phyloP scores from a whole-genome alignment of 495 filamentous ascomycete species.

The Hyaloscypha bicolor region DNA sequence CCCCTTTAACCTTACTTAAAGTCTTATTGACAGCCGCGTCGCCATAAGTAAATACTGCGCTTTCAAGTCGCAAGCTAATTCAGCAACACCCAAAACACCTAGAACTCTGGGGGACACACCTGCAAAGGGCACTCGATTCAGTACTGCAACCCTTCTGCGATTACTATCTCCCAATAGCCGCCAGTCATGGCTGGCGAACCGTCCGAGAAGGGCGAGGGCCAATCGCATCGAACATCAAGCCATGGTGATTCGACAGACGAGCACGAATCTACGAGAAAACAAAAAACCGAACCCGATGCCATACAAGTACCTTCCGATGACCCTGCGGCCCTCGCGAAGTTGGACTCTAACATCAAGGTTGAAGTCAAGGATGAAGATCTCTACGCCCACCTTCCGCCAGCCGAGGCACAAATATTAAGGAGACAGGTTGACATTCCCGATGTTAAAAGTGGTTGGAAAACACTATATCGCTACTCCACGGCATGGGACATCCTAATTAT shows the following conservation, averaged over 20 bases:
- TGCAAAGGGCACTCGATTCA: not conserved
- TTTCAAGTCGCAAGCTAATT: not conserved
- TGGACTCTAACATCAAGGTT: slow-evolving; percentile 52
- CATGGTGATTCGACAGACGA: slow-evolving; percentile 29
- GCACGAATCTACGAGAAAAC: slow-evolving; percentile 25
- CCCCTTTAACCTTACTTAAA: not conserved
- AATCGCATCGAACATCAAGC: slow-evolving; percentile 18
- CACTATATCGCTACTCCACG: slow-evolving; percentile 80
- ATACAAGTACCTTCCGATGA: not conserved
- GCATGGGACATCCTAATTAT: slow-evolving; percentile 75
- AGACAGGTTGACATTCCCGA: slow-evolving; percentile 70
- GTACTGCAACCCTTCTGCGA: not conserved
- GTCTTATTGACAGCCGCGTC: not conserved
- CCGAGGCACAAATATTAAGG: slow-evolving; percentile 69
- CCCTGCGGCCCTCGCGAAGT: slow-evolving; percentile 39
- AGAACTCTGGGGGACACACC: not conserved
- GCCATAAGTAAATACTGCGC: not conserved
- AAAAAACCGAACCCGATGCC: slow-evolving; percentile 11
- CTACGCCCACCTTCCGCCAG: slow-evolving; percentile 56
- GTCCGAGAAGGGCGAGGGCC: slow-evolving; percentile 29
- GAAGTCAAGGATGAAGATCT: slow-evolving; percentile 50
- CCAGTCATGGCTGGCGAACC: slow-evolving; percentile 33
- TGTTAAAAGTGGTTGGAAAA: slow-evolving; percentile 64
- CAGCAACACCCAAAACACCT: not conserved
- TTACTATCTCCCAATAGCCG: slow-evolving; percentile 9